Conservation (phyloP, 2,329 filamentous ascomycete species). For the Zymoseptoria crescenta region DNA sequence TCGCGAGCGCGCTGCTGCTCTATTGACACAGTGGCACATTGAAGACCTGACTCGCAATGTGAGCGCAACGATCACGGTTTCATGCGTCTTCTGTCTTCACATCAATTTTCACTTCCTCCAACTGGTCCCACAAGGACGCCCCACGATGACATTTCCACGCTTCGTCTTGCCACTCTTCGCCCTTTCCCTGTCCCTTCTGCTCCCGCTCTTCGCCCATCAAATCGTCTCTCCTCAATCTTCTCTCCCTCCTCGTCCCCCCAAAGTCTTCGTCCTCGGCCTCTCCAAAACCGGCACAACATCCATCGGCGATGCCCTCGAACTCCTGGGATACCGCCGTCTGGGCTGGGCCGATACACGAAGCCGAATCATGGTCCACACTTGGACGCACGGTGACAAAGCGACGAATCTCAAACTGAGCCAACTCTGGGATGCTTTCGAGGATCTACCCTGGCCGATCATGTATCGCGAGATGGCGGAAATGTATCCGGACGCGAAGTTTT, state of each 20-base stretch:
- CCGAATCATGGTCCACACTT: slow-evolving; percentile 26
- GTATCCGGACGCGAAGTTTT: slow-evolving; percentile 24
- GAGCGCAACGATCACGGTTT: background rate
- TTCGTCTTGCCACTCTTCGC: background rate
- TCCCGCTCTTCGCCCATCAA: background rate
- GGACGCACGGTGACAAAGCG: slow-evolving; percentile 18
- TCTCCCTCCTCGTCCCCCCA: slow-evolving; percentile 9
- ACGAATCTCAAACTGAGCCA: slow-evolving; percentile 19
- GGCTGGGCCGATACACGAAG: slow-evolving; percentile 28
- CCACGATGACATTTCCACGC: background rate
- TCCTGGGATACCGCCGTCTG: slow-evolving; percentile 24
- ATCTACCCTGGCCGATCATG: slow-evolving; percentile 25
- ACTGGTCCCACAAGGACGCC: background rate
- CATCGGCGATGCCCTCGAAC: slow-evolving; percentile 26
- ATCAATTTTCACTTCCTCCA: background rate
- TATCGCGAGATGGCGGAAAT: slow-evolving; percentile 24
- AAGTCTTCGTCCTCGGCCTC: slow-evolving; percentile 26
- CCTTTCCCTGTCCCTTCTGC: background rate
- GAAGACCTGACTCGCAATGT: background rate
- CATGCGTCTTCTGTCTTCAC: background rate
- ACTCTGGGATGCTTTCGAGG: slow-evolving; percentile 27
- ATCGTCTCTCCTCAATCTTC: background rate
- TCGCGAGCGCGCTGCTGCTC: background rate
- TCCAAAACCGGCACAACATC: slow-evolving; percentile 27
- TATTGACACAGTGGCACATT: background rate